Base-by-base conservation (phyloP, 352 stramenopile genomes). In the Pythium phragmiticola region DNA sequence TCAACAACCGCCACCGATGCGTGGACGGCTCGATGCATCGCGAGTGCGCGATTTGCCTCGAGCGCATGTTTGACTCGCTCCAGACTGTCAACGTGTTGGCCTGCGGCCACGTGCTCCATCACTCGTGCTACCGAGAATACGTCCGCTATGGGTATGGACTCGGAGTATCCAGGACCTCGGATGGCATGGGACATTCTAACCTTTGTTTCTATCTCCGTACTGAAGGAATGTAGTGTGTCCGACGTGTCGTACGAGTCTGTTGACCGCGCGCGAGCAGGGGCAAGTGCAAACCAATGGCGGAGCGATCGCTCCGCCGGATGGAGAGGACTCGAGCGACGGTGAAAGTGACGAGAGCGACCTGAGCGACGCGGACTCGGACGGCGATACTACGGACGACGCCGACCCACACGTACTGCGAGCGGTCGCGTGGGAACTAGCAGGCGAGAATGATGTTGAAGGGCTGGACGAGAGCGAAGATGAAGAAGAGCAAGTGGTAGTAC, bases 1-100 rank as follows among this genome's bases (percentile, higher is more conserved):
- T 90, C 30, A 68, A 78, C 59, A 70, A 77, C 66, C 88, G 85
- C 55, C 84, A 94, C 80, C 86, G 82, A 57, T 94, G 84, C 76
- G 68, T 94, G 36, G 74, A 90, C 62, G 79, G 74, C 41, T 88
- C 84, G 16, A 94, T 94, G 84, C 80, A 89, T 63, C 81, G 80
- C 55, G 81, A 92, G 60, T 94, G 84, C 50, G 78, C 82, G 42
- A 90, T 94, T 71, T 94, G 84, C 62, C 73, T 92, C 33, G 81
- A 94, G 60, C 73, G 87, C 47, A 89, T 80, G 36, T 94, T 94
- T 65, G 73, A 82, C 53, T 91, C 84, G n/a, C 65, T 86, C 30
- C 79, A 91, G 60, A 80, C 71, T 53, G 79, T 88, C 14, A 83
- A 81, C 26, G 81, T 94, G 56, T 64, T 94, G 47, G 74, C 76